Conservation (phyloP, 106 monocot genomes). For the Dendrobium chrysotoxum region DNA sequence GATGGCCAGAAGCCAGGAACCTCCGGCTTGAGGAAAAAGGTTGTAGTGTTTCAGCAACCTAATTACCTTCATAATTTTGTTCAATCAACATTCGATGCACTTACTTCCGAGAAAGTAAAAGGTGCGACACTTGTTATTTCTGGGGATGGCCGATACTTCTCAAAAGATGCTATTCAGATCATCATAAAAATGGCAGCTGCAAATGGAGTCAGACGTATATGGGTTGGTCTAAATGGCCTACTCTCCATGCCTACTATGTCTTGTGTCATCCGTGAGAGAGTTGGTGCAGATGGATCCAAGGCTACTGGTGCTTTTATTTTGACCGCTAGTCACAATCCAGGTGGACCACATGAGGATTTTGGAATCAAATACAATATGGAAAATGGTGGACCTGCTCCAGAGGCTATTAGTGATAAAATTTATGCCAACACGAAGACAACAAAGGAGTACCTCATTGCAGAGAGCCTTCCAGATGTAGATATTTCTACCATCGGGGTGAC, state of each 20-base stretch:
- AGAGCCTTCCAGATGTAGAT: constrained; percentile 93
- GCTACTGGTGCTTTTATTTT: constrained; percentile 90
- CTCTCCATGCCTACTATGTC: constrained; percentile 96
- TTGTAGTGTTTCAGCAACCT: too few species aligned
- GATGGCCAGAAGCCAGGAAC: too few species aligned
- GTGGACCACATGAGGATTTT: constrained; percentile 99
- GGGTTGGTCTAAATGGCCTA: constrained; percentile 90
- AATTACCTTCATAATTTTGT: too few species aligned
- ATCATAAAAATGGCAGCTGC: too few species aligned
- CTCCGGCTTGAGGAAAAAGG: too few species aligned
- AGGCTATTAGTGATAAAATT: constrained; percentile 85
- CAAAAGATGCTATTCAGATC: too few species aligned
- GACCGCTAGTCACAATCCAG: constrained; percentile 98
- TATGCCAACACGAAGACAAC: constrained; percentile 80
- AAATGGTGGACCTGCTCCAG: constrained; percentile 98
- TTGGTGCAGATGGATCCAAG: constrained; percentile 90
- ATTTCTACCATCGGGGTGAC: constrained; percentile 66
- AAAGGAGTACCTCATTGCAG: constrained; percentile 80
- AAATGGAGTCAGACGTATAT: constrained; percentile 90
- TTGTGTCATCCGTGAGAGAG: constrained; percentile 92
- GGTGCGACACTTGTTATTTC: too few species aligned
- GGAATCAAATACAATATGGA: constrained; percentile 99
- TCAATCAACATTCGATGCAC: too few species aligned
- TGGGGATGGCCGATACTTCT: too few species aligned
- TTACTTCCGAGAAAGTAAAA: too few species aligned